Conservation (phyloP, 768 basidiomycete species). For the Psilocybe cubensis region DNA sequence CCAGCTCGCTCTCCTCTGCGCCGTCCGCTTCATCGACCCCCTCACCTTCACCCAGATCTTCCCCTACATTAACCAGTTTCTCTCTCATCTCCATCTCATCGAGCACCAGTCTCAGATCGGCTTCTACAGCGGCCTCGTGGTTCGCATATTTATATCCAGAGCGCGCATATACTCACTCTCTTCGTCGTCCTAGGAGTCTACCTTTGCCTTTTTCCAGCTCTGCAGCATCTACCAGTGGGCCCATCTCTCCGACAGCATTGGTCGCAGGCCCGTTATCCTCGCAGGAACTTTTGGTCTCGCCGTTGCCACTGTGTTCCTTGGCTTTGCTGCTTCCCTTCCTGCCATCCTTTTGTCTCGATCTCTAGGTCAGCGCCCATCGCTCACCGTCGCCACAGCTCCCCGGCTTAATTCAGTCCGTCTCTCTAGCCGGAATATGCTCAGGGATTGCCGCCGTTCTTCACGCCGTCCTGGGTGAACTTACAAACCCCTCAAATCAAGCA, state of each 20-base stretch:
- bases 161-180: neutral
- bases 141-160: constrained; percentile 28
- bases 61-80: constrained; percentile 71
- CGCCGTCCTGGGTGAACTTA: constrained; percentile 63
- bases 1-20: constrained; percentile 56
- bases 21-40: constrained; percentile 57
- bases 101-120: constrained; percentile 59
- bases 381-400: neutral
- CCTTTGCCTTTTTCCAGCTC: constrained; percentile 62
- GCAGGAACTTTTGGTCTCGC: constrained; percentile 51
- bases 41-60: constrained; percentile 68
- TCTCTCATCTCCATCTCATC: constrained; percentile 54
- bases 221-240: constrained; percentile 65
- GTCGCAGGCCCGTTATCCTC: constrained; percentile 64
- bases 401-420: neutral
- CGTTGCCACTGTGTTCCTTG: constrained; percentile 52
- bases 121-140: constrained; percentile 68
- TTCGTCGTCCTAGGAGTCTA: constrained; percentile 50
- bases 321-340: constrained; percentile 53
- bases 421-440: constrained; percentile 56
- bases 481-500: constrained; percentile 60
- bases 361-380: constrained; percentile 38
- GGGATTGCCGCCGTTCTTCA: constrained; percentile 66
- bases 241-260: constrained; percentile 58
- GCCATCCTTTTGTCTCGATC: constrained; percentile 50